phyloP scores from a whole-genome alignment of 1,284 basidiomycete species.

The Ustilago shanxiensis region DNA sequence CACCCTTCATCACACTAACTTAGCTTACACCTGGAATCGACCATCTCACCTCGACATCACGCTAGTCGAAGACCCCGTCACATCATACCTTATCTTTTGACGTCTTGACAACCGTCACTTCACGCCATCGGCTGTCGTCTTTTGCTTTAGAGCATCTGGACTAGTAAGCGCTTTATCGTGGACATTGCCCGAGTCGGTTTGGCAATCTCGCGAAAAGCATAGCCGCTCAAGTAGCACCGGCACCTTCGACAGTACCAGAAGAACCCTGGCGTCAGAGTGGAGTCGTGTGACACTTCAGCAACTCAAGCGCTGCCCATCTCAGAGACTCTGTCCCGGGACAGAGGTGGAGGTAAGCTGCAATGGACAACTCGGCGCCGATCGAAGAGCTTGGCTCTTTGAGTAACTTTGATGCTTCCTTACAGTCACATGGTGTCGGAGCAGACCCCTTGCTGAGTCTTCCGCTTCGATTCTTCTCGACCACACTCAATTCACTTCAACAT shows the following conservation, averaged over 20 bases:
- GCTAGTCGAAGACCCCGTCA: not conserved
- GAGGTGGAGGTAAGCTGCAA: constrained; percentile 5
- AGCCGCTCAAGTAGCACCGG: constrained; percentile 1
- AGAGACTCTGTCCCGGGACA: not conserved
- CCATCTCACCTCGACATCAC: not conserved
- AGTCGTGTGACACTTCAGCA: not conserved
- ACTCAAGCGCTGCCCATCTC: not conserved
- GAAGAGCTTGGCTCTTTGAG: constrained; percentile 35
- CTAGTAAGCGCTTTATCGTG: not conserved
- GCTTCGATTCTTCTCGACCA: constrained; percentile 33
- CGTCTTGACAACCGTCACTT: not conserved
- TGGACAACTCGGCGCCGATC: constrained; percentile 29
- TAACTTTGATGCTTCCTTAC: constrained; percentile 28
- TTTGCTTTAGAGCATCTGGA: not conserved
- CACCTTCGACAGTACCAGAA: not conserved
- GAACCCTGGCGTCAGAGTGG: not conserved
- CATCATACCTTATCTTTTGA: not conserved
- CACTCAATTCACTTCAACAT: constrained; percentile 17
- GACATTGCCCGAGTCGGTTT: not conserved
- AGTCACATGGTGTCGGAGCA: constrained; percentile 20
- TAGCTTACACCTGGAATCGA: not conserved
- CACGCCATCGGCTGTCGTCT: not conserved
- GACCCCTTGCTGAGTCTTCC: constrained; percentile 37
- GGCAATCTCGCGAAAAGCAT: not conserved
- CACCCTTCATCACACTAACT: not conserved